These are phyloP conservation scores for Plantago elongata DNA, from an alignment of 257 asterid species.

Conservation along the genomic window DNA sequence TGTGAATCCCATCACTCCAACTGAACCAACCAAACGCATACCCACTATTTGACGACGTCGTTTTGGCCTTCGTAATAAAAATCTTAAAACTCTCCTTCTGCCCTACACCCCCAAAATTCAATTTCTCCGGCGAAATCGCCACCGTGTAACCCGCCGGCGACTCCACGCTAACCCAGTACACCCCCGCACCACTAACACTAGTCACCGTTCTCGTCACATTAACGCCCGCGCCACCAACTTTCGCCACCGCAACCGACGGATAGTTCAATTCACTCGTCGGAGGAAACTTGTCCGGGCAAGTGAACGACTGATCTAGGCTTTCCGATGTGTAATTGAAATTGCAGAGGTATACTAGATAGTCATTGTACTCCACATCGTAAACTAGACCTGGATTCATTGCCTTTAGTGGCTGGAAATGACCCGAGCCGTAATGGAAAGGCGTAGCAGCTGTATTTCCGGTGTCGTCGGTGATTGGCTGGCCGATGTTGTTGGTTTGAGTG, in stretches of 20 bases:
- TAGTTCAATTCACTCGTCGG: constrained; percentile 19
- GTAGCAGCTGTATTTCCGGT: constrained; percentile 15
- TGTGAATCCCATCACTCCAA: constrained; percentile 27
- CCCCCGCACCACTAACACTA: constrained; percentile 14
- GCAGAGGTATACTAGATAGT: constrained; percentile 19
- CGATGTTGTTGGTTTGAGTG: constrained; percentile 19
- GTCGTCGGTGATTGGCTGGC: constrained; percentile 17
- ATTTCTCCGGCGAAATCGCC: constrained; percentile 17
- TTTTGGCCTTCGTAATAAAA: not conserved
- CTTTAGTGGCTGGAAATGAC: constrained; percentile 15
- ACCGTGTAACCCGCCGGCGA: constrained; percentile 24
- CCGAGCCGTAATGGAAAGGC: constrained; percentile 17
- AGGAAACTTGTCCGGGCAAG: constrained; percentile 6
- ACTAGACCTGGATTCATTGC: constrained; percentile 14
- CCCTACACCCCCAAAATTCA: constrained; percentile 13
- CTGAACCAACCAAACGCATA: constrained; percentile 25
- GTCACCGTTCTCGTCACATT: constrained; percentile 12
- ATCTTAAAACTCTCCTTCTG: constrained; percentile 14
- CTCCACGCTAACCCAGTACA: constrained; percentile 8
- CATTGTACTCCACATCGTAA: constrained; percentile 15
- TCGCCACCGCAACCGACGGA: constrained; percentile 18
- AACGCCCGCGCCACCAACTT: constrained; percentile 3
- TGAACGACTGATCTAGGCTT: constrained; percentile 9
- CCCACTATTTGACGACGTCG: not conserved
- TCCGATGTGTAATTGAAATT: constrained; percentile 1